Conservation (phyloP, 306 rosid species). For the Pueraria montana region DNA sequence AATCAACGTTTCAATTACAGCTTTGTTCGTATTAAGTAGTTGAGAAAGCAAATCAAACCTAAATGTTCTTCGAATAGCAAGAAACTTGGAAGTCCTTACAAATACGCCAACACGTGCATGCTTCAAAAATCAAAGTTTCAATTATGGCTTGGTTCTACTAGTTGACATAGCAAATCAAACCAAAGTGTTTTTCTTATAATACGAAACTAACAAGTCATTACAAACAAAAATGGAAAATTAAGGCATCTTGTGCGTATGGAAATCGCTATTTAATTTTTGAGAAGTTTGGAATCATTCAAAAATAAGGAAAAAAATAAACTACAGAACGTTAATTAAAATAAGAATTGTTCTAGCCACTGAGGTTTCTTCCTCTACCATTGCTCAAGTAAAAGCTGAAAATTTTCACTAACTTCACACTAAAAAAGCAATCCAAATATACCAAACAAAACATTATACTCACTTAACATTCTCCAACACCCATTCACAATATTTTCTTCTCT, state of each 20-base stretch:
- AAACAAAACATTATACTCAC: neutral
- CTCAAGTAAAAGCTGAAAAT: neutral
- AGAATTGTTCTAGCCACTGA: neutral
- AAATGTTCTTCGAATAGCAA: neutral
- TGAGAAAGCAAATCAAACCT: slow-evolving; percentile 41
- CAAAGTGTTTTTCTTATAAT: slow-evolving; percentile 1
- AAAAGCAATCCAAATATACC: neutral
- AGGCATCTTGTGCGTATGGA: slow-evolving; percentile 17
- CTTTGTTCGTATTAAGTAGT: neutral
- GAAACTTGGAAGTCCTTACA: neutral
- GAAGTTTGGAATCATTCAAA: slow-evolving; percentile 32
- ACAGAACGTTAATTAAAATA: neutral
- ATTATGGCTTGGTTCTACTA: neutral
- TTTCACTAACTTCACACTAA: slow-evolving; percentile 31
- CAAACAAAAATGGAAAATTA: neutral
- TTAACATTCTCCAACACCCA: neutral
- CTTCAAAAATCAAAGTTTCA: slow-evolving; percentile 22
- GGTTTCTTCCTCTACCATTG: neutral
- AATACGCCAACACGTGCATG: slow-evolving; percentile 10
- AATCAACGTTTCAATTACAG: slow-evolving; percentile 24
- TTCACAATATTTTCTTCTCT: neutral
- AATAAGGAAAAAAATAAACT: neutral
- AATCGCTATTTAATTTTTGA: slow-evolving; percentile 1
- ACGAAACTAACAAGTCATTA: neutral
- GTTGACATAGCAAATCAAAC: slow-evolving; percentile 30